phyloP scores from a whole-genome alignment of 2,329 filamentous ascomycete species.

The Sclerotinia spermophila region DNA sequence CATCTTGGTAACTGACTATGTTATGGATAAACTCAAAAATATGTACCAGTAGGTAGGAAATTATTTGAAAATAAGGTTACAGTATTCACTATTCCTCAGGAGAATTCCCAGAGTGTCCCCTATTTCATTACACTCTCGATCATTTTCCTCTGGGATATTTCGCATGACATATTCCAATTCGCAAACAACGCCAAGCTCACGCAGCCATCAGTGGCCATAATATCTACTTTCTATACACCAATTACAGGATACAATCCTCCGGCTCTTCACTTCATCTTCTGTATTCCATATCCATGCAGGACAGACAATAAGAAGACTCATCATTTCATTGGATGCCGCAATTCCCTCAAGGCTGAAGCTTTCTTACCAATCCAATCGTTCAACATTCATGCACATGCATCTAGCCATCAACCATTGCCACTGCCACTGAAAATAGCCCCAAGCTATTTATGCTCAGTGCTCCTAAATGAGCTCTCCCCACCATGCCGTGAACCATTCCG shows the following conservation, averaged over 20 bases:
- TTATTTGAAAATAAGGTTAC: not conserved
- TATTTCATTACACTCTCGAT: not conserved
- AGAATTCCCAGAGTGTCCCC: not conserved
- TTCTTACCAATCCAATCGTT: slow-evolving; percentile 3
- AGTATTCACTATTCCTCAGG: not conserved
- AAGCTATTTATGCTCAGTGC: not conserved
- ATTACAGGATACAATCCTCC: not conserved
- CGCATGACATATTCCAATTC: not conserved
- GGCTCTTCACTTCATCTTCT: not conserved
- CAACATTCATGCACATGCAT: not conserved
- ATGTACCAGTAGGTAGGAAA: not conserved
- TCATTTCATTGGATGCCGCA: not conserved
- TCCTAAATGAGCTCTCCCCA: no score
- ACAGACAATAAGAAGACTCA: no score
- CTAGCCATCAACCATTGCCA: not conserved
- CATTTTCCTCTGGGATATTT: not conserved
- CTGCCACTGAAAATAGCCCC: no score
- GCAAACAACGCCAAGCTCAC: not conserved
- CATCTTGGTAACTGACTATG: not conserved
- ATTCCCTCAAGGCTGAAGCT: not conserved
- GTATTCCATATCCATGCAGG: not conserved
- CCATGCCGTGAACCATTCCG: not conserved
- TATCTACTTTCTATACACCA: not conserved
- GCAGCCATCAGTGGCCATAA: not conserved
- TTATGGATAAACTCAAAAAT: not conserved